Conservation (phyloP, 257 asterid species). For the Solanum phureja region DNA sequence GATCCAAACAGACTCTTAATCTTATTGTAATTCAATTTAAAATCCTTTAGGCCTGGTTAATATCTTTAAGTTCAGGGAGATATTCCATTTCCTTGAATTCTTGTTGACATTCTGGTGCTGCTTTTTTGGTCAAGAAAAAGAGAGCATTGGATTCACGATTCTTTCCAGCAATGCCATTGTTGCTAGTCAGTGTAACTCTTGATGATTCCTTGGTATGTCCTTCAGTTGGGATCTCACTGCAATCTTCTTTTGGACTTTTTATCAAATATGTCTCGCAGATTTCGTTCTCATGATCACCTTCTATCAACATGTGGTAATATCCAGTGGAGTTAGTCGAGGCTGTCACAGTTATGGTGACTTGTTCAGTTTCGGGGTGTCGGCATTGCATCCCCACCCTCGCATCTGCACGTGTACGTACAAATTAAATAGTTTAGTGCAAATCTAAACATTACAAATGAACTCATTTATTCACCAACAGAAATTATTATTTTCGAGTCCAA, state of each 20-base stretch:
- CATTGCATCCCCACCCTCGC: conserved; percentile 43
- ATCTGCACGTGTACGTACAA: conserved; percentile 12
- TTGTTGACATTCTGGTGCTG: conserved; percentile 14
- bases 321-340: conserved; percentile 25
- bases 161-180: conserved; percentile 23
- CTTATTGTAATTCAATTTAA: neutral
- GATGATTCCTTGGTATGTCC: neutral
- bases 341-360: conserved; percentile 19
- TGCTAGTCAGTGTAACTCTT: conserved; percentile 19
- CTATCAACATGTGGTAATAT: conserved; percentile 20
- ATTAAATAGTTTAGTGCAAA: neutral
- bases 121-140: conserved; percentile 31
- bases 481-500: neutral
- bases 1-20: neutral
- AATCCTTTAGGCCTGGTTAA: neutral
- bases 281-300: conserved; percentile 41
- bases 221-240: conserved; percentile 20
- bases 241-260: conserved; percentile 25
- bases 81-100: conserved; percentile 22
- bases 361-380: conserved; percentile 9
- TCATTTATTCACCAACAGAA: neutral
- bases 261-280: conserved; percentile 25
- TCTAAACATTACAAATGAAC: neutral
- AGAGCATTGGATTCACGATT: conserved; percentile 41
- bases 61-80: conserved; percentile 1